phyloP scores from a whole-genome alignment of 805 yeast species.

The Myxozyma nipponensis region DNA sequence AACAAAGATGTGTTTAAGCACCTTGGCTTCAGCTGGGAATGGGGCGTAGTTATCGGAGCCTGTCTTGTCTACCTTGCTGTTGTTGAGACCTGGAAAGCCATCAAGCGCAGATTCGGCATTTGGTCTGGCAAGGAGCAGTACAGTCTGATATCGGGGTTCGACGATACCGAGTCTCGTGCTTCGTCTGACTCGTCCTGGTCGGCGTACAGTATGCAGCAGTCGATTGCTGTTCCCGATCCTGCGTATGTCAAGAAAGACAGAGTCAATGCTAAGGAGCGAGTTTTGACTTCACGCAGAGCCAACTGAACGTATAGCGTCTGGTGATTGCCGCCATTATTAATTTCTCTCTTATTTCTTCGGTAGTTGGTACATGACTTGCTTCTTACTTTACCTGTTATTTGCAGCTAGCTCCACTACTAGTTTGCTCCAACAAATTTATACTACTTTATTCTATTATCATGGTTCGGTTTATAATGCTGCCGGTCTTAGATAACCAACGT shows the following conservation, averaged over 20 bases:
- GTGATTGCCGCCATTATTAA: not conserved
- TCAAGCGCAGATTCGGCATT: slow-evolving; percentile 47
- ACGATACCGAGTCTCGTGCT: not conserved
- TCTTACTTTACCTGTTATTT: no score
- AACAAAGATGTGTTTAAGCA: slow-evolving; percentile 74
- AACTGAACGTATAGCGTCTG: no score
- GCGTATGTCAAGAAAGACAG: not conserved
- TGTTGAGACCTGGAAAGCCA: slow-evolving; percentile 64
- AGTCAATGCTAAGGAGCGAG: not conserved
- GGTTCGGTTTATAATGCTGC: no score
- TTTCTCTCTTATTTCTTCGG: not conserved
- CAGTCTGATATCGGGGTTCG: not conserved
- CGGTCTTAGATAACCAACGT: no score
- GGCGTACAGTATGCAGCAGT: no score
- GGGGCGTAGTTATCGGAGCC: slow-evolving; percentile 68
- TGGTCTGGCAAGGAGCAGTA: slow-evolving; percentile 22
- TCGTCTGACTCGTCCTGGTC: not conserved
- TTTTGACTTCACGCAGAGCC: not conserved
- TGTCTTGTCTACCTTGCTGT: slow-evolving; percentile 57
- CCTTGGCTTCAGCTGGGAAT: slow-evolving; percentile 66
- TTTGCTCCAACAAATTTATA: no score
- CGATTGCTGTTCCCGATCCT: not conserved
- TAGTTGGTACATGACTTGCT: no score
- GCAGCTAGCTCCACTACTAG: no score
- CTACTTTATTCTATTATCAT: no score